These are phyloP conservation scores for Glycine latifolia DNA, from an alignment of 306 rosid genomes.

Conservation along the genomic window DNA sequence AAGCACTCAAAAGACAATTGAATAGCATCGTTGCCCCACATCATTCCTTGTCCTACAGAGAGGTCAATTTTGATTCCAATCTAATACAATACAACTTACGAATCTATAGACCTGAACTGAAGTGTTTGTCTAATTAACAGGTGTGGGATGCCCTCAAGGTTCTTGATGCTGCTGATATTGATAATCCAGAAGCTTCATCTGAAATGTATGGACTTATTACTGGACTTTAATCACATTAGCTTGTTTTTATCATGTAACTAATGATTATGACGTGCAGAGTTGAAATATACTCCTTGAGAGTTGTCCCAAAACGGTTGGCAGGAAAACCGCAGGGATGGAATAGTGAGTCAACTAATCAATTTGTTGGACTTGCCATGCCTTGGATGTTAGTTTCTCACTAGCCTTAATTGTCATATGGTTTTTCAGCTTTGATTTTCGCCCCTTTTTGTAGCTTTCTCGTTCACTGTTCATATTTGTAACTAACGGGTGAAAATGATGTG, in stretches of 20 bases:
- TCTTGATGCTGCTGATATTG: constrained; percentile 79
- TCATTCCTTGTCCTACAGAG: constrained; percentile 65
- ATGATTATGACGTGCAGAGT: constrained; percentile 56
- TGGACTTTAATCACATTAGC: background rate
- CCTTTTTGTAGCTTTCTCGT: constrained; percentile 10
- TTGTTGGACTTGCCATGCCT: constrained; percentile 41
- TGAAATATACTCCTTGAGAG: constrained; percentile 73
- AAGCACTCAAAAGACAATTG: constrained; percentile 60
- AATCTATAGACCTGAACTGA: background rate
- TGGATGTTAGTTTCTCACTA: constrained; percentile 39
- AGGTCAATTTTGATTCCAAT: constrained; percentile 44
- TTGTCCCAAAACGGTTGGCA: constrained; percentile 66
- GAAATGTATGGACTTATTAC: constrained; percentile 52
- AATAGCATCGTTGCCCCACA: constrained; percentile 62
- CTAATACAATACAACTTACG: background rate
- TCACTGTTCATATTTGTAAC: constrained; percentile 19
- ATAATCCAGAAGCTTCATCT: constrained; percentile 62
- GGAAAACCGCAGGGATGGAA: constrained; percentile 83
- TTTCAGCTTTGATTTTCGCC: background rate
- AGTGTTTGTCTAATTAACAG: constrained; percentile 43
- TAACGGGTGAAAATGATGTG: too few species aligned
- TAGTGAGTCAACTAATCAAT: constrained; percentile 62
- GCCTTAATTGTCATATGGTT: constrained; percentile 14
- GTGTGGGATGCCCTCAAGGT: constrained; percentile 83
- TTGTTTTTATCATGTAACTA: constrained; percentile 14